These are phyloP conservation scores for Poa pratensis DNA, from an alignment of 176 grass and related monocot genomes.

Conservation along the genomic window DNA sequence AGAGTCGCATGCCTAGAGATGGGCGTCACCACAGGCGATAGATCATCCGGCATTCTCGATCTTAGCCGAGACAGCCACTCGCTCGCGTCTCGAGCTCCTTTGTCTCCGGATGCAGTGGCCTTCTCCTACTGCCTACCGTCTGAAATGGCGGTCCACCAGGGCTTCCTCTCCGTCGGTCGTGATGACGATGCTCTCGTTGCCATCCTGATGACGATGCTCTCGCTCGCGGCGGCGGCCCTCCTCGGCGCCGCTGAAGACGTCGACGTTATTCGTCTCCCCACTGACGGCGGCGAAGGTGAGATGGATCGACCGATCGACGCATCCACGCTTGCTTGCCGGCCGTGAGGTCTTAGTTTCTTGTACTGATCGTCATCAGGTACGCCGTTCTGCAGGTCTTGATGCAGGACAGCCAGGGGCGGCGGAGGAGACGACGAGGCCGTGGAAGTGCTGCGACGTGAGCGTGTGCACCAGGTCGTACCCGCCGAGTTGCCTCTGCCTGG, in stretches of 20 bases:
- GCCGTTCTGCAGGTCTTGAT: too few relatives aligned
- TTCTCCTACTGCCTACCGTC: slow-evolving; percentile 58
- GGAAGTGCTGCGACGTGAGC: too few relatives aligned
- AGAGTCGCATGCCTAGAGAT: slow-evolving; percentile 45
- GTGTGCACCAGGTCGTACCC: neutral
- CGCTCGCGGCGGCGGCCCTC: neutral
- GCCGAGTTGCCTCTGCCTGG: neutral
- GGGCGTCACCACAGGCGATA: neutral
- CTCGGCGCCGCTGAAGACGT: neutral
- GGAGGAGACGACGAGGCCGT: neutral
- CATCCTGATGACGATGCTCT: neutral
- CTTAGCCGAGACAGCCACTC: slow-evolving; percentile 51
- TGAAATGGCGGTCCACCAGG: neutral
- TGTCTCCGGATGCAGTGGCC: slow-evolving; percentile 20
- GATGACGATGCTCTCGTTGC: neutral
- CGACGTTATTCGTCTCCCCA: neutral
- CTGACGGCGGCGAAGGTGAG: neutral
- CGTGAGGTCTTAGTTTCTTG: neutral
- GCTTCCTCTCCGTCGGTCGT: neutral
- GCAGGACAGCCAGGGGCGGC: neutral
- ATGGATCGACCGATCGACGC: neutral
- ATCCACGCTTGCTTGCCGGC: neutral
- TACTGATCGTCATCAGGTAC: too few relatives aligned
- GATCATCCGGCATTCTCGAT: slow-evolving; percentile 42
- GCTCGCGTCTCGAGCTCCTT: slow-evolving; percentile 33